phyloP scores from a whole-genome alignment of 2,329 filamentous ascomycete species.

The Alternaria metachromatica region DNA sequence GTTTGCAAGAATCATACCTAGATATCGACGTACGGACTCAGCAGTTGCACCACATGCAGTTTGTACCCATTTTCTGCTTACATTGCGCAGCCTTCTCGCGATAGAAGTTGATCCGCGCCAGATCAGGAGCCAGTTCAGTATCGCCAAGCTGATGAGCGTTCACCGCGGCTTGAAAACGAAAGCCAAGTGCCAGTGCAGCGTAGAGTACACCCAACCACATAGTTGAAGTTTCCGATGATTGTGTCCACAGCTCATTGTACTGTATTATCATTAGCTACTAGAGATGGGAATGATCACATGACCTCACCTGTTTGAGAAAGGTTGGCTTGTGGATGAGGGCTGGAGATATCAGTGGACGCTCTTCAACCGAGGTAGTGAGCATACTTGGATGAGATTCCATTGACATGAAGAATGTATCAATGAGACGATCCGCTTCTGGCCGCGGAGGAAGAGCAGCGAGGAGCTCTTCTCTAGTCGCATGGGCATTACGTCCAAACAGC shows the following conservation, averaged over 20 bases:
- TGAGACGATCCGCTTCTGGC: slow-evolving; percentile 32
- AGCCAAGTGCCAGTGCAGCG: slow-evolving; percentile 44
- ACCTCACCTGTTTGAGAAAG: slow-evolving; percentile 32
- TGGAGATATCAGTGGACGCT: slow-evolving; percentile 12
- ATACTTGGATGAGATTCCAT: slow-evolving; percentile 39
- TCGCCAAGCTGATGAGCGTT: slow-evolving; percentile 8
- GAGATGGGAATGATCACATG: not conserved
- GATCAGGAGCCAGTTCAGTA: slow-evolving; percentile 3
- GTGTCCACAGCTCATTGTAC: slow-evolving; percentile 55
- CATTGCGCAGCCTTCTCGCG: slow-evolving; percentile 43
- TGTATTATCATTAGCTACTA: slow-evolving; percentile 22
- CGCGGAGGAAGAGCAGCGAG: slow-evolving; percentile 36
- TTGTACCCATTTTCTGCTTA: not conserved
- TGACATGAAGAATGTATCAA: slow-evolving; percentile 34
- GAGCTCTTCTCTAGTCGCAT: slow-evolving; percentile 38
- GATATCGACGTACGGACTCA: not conserved
- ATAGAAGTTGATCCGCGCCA: slow-evolving; percentile 37
- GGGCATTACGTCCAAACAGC: slow-evolving; percentile 35
- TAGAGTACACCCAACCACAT: slow-evolving; percentile 57
- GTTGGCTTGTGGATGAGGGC: slow-evolving; percentile 41
- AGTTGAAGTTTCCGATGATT: slow-evolving; percentile 45
- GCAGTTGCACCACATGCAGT: not conserved
- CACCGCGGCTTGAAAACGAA: slow-evolving; percentile 31
- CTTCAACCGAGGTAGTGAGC: not conserved
- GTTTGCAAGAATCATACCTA: slow-evolving; percentile 37